These are phyloP conservation scores for Cadophora luteo-olivacea DNA, from an alignment of 2,329 filamentous ascomycete species.

Conservation along the genomic window DNA sequence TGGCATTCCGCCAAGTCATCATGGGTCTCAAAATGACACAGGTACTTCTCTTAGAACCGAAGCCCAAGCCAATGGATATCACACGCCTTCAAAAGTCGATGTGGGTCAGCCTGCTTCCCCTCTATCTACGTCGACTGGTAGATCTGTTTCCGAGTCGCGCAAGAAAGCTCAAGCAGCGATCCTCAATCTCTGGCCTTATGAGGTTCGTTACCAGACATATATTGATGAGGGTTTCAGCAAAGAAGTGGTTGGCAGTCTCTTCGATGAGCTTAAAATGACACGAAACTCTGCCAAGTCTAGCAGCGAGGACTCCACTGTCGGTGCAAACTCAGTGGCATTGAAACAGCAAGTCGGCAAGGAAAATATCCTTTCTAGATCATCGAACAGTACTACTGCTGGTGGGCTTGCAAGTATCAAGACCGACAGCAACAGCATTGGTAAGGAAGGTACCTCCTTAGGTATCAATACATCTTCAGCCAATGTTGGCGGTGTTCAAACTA, in stretches of 20 bases:
- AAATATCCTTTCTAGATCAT: background rate
- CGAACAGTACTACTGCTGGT: background rate
- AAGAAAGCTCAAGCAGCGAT: slow-evolving; percentile 72
- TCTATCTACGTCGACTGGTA: slow-evolving; percentile 17
- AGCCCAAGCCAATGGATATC: slow-evolving; percentile 23
- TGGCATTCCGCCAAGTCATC: slow-evolving; percentile 20
- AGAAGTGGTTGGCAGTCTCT: slow-evolving; percentile 66
- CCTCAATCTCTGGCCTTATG: slow-evolving; percentile 66
- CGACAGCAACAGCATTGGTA: slow-evolving; percentile 1
- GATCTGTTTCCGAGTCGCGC: slow-evolving; percentile 38
- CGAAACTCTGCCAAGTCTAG: slow-evolving; percentile 36
- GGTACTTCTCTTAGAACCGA: slow-evolving; percentile 14
- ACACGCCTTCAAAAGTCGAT: slow-evolving; percentile 12
- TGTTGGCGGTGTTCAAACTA: background rate
- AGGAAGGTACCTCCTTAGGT: background rate
- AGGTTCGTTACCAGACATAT: slow-evolving; percentile 76
- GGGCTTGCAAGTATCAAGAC: background rate
- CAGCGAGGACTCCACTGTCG: background rate
- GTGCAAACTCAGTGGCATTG: background rate
- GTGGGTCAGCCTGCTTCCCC: slow-evolving; percentile 1
- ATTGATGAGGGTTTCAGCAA: slow-evolving; percentile 75
- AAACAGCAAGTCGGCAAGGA: slow-evolving; percentile 52
- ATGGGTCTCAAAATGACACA: slow-evolving; percentile 25
- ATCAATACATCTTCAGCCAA: slow-evolving; percentile 50
- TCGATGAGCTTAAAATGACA: slow-evolving; percentile 68